Percentiles rank a stretch among this genome's conserved stretches.
Evolutionary conservation across 2,329 filamentous ascomycete species (phyloP).

Genomic region (Aspergillus calidoustus): DNA sequence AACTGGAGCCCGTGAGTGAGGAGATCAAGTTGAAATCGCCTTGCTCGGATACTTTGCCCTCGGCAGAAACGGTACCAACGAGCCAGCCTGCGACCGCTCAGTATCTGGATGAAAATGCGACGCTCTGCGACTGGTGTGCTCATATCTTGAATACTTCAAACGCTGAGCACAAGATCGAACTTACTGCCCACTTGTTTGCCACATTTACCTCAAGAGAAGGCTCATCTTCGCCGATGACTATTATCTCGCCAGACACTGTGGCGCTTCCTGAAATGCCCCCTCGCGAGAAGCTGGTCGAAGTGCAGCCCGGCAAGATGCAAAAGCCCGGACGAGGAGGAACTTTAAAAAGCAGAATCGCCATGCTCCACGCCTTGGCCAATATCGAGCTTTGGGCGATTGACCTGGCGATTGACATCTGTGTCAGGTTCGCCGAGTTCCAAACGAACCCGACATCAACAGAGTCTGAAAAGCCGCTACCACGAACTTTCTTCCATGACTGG

Average conservation of each 20-base stretch:
- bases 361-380: constrained; percentile 55
- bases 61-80: constrained; percentile 10
- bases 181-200: constrained; percentile 51
- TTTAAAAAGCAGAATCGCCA: constrained; percentile 50
- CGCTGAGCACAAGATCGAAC: constrained; percentile 53
- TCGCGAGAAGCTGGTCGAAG: constrained; percentile 44
- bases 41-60: not conserved
- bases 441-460: constrained; percentile 32
- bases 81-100: constrained; percentile 20
- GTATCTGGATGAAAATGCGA: constrained; percentile 48
- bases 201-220: constrained; percentile 46
- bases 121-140: constrained; percentile 54
- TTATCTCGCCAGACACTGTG: constrained; percentile 44
- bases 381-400: constrained; percentile 57
- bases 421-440: constrained; percentile 51
- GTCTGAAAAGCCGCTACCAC: constrained; percentile 38
- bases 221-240: constrained; percentile 46
- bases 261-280: constrained; percentile 47
- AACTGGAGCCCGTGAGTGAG: constrained; percentile 52
- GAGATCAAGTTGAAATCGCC: constrained; percentile 49
- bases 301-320: constrained; percentile 48
- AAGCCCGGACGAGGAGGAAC: constrained; percentile 48
- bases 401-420: constrained; percentile 53
- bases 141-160: constrained; percentile 52
- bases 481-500: constrained; percentile 55